Evolutionary conservation across 1,139 yeast species (phyloP), one percentile per base, ranked within the genome.

Genomic region (Debaryomycetaceae sp.): DNA sequence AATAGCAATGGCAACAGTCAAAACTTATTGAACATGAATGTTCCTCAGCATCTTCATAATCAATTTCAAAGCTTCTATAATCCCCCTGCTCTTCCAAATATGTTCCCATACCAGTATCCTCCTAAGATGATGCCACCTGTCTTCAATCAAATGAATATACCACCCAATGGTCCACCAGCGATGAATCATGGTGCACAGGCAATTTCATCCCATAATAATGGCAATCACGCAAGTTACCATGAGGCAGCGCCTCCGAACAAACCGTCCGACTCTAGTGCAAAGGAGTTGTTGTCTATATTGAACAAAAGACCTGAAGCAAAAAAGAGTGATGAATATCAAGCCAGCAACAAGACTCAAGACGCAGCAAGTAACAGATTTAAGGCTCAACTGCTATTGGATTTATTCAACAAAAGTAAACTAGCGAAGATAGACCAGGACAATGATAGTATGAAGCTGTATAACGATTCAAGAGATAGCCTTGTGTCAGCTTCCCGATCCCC

Each of bases 261-360:
- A 27, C 31, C 2, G 11, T 4, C 36, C 27, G 70, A 62, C 44
- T 63, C 72, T 1, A 72, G 79, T 49, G 75, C 83, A 7, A 77
- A 72, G 49, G 84, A 80, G 46, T 57, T 81, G 17, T 65, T 81
- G 47, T 75, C 81, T 5, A 68, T 81, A 24, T 65, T 81, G 51
- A 78, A 72, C 35, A 62, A 65, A 33, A 63, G 60, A 44, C 60
- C 66, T 5, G 46, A 53, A 44, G 51, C 41, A 40, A 52, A 46
- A 41, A 44, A 50, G 7, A 56, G 61, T 11, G 37, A 37, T 14
- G 6, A 8, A 17, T n/a, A 24, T 5, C 37, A 22, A 24, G 9
- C 39, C 13, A 38, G 35, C 8, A 23, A 34, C 7, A 41, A 35
- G 13, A 11, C 42, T 8, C 37, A 20, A 29, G 41, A 39, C 17